Evolutionary conservation across 2,329 filamentous ascomycete species (phyloP).

Genomic region (Pseudomassariella vexata): DNA sequence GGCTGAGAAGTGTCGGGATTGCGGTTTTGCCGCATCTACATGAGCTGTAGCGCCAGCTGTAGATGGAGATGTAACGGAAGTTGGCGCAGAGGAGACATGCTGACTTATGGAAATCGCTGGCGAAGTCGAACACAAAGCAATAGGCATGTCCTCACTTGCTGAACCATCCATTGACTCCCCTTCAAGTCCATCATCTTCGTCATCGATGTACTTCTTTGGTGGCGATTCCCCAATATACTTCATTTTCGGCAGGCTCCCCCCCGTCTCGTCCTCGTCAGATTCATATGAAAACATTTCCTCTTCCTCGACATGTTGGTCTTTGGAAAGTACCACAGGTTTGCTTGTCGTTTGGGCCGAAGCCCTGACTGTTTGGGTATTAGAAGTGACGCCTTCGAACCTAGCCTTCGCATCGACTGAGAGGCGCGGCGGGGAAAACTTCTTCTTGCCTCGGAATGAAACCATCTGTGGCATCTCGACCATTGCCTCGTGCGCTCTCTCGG

Average conservation of each 20-base stretch:
- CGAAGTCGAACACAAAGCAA: slow-evolving; percentile 34
- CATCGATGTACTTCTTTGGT: slow-evolving; percentile 26
- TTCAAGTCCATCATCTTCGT: slow-evolving; percentile 26
- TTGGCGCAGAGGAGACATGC: slow-evolving; percentile 19
- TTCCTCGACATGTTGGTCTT: slow-evolving; percentile 23
- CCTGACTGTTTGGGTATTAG: slow-evolving; percentile 4
- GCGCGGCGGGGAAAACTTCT: slow-evolving; percentile 18
- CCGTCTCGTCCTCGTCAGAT: slow-evolving; percentile 20
- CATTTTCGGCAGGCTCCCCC: neutral
- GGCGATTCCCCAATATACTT: too few relatives aligned
- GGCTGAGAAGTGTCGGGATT: slow-evolving; percentile 28
- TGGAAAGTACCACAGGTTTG: neutral
- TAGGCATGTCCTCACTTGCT: slow-evolving; percentile 10
- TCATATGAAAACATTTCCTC: slow-evolving; percentile 44
- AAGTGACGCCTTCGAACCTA: slow-evolving; percentile 5
- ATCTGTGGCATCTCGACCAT: slow-evolving; percentile 21
- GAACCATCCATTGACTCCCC: slow-evolving; percentile 16
- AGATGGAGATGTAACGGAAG: too few relatives aligned
- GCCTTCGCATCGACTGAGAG: slow-evolving; percentile 1
- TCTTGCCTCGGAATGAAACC: slow-evolving; percentile 20
- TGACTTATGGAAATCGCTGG: slow-evolving; percentile 35
- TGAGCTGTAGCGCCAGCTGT: too few relatives aligned
- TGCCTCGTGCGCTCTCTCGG: slow-evolving; percentile 11
- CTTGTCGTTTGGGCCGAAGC: slow-evolving; percentile 2
- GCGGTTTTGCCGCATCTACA: slow-evolving; percentile 15